These are phyloP conservation scores for Sugiyamaella floridensis DNA, from an alignment of 805 yeast genomes.

Conservation along the genomic window DNA sequence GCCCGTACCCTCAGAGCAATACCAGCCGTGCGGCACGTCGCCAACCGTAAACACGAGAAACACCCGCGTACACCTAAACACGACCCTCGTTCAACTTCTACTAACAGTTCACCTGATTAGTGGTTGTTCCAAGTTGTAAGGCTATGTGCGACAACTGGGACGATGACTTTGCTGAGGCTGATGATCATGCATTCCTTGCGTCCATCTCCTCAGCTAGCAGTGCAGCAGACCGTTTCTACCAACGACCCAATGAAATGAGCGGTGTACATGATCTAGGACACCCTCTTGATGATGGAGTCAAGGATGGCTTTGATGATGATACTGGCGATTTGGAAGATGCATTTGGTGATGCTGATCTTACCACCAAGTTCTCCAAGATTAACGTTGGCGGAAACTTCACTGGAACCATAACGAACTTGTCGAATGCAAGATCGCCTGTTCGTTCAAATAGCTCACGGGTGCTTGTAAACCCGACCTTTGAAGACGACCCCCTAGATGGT, in stretches of 20 bases:
- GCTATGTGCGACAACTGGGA: conserved; percentile 6
- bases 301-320: neutral
- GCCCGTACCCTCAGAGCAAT: too few relatives aligned
- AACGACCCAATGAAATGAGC: neutral
- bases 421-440: neutral
- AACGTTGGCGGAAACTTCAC: neutral
- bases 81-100: neutral
- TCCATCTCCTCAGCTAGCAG: conserved; percentile 14
- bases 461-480: neutral
- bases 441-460: neutral
- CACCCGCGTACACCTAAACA: neutral
- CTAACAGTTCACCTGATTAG: too few relatives aligned
- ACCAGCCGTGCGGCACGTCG: neutral
- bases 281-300: neutral
- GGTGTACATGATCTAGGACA: neutral
- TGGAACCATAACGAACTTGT: neutral
- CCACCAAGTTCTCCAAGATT: neutral
- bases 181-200: conserved; percentile 9
- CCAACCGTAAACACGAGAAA: neutral
- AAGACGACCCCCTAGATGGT: neutral
- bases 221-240: conserved; percentile 1
- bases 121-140: neutral
- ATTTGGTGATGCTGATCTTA: neutral
- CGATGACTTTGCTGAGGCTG: conserved; percentile 15
- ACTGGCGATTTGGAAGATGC: neutral